A percentile compares a stretch with the other conserved stretches of the same genome.
Evolutionary conservation across 257 asterid genomes (phyloP).

Genomic region (Buddleja alternifolia): DNA sequence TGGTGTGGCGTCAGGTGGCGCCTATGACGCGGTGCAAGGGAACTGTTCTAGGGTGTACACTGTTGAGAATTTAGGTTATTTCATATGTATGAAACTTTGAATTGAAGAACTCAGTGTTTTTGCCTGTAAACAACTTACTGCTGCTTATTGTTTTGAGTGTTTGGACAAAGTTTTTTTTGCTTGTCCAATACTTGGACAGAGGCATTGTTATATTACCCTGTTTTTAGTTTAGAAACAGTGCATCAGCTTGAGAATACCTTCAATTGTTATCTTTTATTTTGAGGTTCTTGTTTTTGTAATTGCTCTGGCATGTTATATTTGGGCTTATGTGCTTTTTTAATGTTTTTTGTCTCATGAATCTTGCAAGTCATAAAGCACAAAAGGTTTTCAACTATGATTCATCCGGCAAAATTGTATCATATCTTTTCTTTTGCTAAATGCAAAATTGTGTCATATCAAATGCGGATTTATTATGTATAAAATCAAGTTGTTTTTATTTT

Average conservation of each 20-base stretch:
- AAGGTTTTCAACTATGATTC: no score
- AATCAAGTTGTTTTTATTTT: no score
- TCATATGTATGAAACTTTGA: not conserved
- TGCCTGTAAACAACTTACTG: constrained; percentile 34
- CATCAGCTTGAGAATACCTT: constrained; percentile 19
- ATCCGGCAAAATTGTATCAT: no score
- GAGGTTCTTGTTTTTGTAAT: constrained; percentile 25
- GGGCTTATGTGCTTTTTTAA: not conserved
- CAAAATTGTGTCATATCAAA: no score
- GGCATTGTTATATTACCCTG: constrained; percentile 26
- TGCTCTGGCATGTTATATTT: constrained; percentile 20
- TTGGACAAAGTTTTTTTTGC: constrained; percentile 40
- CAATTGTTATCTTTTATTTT: constrained; percentile 21
- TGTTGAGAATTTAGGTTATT: constrained; percentile 65
- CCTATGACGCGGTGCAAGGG: constrained; percentile 92
- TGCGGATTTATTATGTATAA: no score
- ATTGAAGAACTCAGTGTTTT: constrained; percentile 12
- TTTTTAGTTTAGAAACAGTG: constrained; percentile 30
- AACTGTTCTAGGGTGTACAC: constrained; percentile 87
- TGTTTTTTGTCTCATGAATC: not conserved
- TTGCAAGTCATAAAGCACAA: not conserved
- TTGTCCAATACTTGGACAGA: constrained; percentile 36
- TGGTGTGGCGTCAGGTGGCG: constrained; percentile 82
- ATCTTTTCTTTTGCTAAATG: no score
- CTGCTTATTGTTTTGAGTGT: constrained; percentile 24